Evolutionary conservation across 257 asterid species (phyloP).

Genomic region (Solanum appendiculatum): DNA sequence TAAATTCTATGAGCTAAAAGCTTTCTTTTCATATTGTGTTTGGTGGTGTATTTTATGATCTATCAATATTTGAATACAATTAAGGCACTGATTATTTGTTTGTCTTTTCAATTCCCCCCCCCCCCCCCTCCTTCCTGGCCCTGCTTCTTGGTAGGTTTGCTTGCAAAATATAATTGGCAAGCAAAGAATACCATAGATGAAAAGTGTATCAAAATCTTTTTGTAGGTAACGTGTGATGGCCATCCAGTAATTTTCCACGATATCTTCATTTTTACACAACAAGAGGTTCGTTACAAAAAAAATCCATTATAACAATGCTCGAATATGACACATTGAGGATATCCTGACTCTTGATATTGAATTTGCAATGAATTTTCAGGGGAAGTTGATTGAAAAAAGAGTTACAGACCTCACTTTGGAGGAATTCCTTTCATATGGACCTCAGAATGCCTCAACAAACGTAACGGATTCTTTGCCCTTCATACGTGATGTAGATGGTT

Average conservation of each 20-base stretch:
- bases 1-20: not conserved
- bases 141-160: not conserved
- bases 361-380: constrained; percentile 1
- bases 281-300: constrained; percentile 8
- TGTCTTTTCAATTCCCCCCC: not conserved
- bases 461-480: not conserved
- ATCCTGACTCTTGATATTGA: not conserved
- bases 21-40: not conserved
- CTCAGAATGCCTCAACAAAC: constrained; percentile 7
- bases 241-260: constrained; percentile 25
- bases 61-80: not conserved
- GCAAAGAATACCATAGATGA: constrained; percentile 4
- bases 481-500: not conserved
- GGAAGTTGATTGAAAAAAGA: constrained; percentile 9
- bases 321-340: not conserved
- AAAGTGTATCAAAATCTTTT: not conserved
- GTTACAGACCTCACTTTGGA: constrained; percentile 15
- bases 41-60: not conserved
- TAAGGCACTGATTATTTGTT: not conserved
- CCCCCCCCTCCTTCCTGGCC: not conserved
- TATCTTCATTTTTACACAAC: constrained; percentile 11
- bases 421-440: constrained; percentile 23
- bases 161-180: not conserved
- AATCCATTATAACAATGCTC: not conserved
- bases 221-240: constrained; percentile 22